A percentile compares a stretch with the other conserved stretches of the same genome.
phyloP scores from a whole-genome alignment of 108 stramenopile species.

The Epithemia pelagica region DNA sequence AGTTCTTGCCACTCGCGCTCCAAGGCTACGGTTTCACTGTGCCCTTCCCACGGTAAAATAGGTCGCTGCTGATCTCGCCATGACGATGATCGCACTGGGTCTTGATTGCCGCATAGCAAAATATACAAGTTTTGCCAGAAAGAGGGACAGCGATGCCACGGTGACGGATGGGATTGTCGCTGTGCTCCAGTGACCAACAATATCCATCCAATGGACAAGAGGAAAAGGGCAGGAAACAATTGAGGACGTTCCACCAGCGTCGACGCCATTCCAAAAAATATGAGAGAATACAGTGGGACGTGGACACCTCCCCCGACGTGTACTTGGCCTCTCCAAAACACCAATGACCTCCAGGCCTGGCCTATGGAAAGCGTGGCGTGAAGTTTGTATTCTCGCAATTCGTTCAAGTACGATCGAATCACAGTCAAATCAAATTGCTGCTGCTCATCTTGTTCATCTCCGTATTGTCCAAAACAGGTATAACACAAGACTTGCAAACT shows the following conservation, averaged over 20 bases:
- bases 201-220: conserved; percentile 39
- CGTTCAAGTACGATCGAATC: conserved; percentile 37
- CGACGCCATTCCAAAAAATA: conserved; percentile 36
- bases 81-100: conserved; percentile 3
- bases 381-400: neutral
- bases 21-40: conserved; percentile 30
- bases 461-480: conserved; percentile 52
- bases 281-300: conserved; percentile 52
- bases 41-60: conserved; percentile 25
- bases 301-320: conserved; percentile 33
- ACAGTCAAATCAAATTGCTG: conserved; percentile 54
- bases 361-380: conserved; percentile 26
- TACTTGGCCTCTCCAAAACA: conserved; percentile 44
- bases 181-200: conserved; percentile 56
- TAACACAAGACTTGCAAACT: conserved; percentile 40
- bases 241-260: conserved; percentile 56
- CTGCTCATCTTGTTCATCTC: conserved; percentile 17
- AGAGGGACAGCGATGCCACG: conserved; percentile 55
- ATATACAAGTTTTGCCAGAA: conserved; percentile 50
- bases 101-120: conserved; percentile 15
- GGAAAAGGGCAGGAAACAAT: conserved; percentile 52
- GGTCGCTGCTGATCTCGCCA: conserved; percentile 3
- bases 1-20: conserved; percentile 32
- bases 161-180: conserved; percentile 59
- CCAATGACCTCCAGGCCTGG: conserved; percentile 45